Conservation (phyloP, 2,329 filamentous ascomycete species). For the Hirsutella rhossiliensis region DNA sequence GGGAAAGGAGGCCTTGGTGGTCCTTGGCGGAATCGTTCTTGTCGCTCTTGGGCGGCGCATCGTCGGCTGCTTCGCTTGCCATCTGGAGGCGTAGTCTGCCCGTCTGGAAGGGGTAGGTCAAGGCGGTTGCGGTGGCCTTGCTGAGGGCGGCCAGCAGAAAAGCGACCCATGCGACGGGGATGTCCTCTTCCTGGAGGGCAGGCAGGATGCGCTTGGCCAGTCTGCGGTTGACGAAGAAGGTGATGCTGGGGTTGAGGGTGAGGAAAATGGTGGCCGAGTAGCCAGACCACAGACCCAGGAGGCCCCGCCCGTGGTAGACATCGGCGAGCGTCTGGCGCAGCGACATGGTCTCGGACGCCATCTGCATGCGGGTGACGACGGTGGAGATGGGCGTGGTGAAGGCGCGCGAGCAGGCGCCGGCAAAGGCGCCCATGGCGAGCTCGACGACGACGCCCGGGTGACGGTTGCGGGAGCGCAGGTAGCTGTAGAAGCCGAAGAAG, state of each 20-base stretch:
- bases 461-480: slow-evolving; percentile 26
- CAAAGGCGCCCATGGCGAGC: slow-evolving; percentile 58
- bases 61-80: slow-evolving; percentile 17
- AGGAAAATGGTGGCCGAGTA: slow-evolving; percentile 72
- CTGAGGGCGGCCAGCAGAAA: slow-evolving; percentile 57
- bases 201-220: slow-evolving; percentile 48
- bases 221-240: slow-evolving; percentile 70
- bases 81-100: slow-evolving; percentile 73
- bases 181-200: slow-evolving; percentile 29
- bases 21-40: no score
- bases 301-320: slow-evolving; percentile 57
- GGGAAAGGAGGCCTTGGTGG: slow-evolving; percentile 2
- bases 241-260: slow-evolving; percentile 76
- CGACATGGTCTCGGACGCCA: slow-evolving; percentile 34
- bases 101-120: slow-evolving; percentile 78
- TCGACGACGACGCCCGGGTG: slow-evolving; percentile 56
- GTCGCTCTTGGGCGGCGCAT: slow-evolving; percentile 5
- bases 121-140: slow-evolving; percentile 62
- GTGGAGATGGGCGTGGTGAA: slow-evolving; percentile 74
- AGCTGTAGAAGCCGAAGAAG: slow-evolving; percentile 74
- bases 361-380: slow-evolving; percentile 73
- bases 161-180: slow-evolving; percentile 23
- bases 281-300: slow-evolving; percentile 74
- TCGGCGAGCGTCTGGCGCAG: slow-evolving; percentile 47
- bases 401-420: slow-evolving; percentile 62